Conservation (phyloP, 2,329 filamentous ascomycete species). For the Fusarium sp. region DNA sequence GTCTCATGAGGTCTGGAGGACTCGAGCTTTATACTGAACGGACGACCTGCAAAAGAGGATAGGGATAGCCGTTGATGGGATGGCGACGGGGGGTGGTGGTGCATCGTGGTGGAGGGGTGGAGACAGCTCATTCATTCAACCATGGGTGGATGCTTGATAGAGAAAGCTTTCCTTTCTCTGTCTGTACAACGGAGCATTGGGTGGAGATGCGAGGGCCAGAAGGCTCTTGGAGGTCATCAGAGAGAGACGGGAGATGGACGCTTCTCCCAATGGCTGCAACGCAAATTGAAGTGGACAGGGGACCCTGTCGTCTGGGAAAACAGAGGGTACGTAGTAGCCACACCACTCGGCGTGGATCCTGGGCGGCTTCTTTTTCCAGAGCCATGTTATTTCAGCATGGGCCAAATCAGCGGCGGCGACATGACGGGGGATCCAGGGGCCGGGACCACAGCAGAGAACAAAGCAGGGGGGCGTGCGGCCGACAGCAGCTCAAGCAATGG, state of each 20-base stretch:
- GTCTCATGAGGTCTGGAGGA: slow-evolving; percentile 49
- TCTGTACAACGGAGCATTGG: slow-evolving; percentile 11
- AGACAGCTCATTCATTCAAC: slow-evolving; percentile 9
- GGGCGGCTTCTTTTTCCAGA: slow-evolving; percentile 9
- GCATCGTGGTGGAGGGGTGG: slow-evolving; percentile 17
- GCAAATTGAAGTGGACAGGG: slow-evolving; percentile 20
- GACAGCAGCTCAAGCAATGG: not conserved
- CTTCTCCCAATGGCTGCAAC: slow-evolving; percentile 20
- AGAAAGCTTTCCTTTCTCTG: not conserved
- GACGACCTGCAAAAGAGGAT: slow-evolving; percentile 33
- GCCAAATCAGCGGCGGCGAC: slow-evolving; percentile 31
- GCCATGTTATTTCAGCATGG: slow-evolving; percentile 27
- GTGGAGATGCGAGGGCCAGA: slow-evolving; percentile 21
- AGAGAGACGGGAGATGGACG: slow-evolving; percentile 25
- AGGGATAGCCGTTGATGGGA: slow-evolving; percentile 33
- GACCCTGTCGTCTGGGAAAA: slow-evolving; percentile 4
- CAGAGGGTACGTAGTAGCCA: slow-evolving; percentile 15
- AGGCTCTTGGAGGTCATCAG: slow-evolving; percentile 4
- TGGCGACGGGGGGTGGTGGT: slow-evolving; percentile 24
- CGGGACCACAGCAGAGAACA: not conserved
- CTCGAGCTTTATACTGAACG: slow-evolving; percentile 59
- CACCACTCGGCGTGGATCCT: slow-evolving; percentile 28
- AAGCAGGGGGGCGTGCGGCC: slow-evolving; percentile 10
- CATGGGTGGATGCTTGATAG: slow-evolving; percentile 11
- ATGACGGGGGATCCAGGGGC: slow-evolving; percentile 15